Conservation (phyloP, 2,329 filamentous ascomycete species). For the Fusarium globosum region DNA sequence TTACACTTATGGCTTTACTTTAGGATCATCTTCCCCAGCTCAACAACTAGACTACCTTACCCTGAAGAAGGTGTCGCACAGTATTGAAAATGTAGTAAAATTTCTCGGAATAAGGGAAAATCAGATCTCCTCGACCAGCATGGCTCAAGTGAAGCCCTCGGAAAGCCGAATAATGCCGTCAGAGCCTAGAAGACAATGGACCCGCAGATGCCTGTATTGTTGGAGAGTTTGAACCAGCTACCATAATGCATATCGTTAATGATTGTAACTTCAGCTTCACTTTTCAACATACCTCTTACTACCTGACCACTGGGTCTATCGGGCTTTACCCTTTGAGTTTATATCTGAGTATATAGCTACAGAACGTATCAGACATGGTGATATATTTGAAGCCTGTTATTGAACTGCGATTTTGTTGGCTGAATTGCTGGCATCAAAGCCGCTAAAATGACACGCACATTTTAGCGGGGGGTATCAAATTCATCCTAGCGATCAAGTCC, state of each 20-base stretch:
- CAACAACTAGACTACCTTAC: neutral
- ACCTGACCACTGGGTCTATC: neutral
- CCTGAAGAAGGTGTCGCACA: neutral
- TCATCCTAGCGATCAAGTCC: slow-evolving; percentile 23
- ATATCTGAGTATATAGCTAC: neutral
- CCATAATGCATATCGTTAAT: neutral
- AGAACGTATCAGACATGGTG: neutral
- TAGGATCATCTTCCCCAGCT: neutral
- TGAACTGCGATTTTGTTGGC: neutral
- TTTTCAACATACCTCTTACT: neutral
- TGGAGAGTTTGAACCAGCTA: slow-evolving; percentile 15
- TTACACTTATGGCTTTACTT: neutral
- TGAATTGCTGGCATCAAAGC: slow-evolving; percentile 31
- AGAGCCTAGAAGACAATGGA: slow-evolving; percentile 3
- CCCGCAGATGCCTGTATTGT: slow-evolving; percentile 7
- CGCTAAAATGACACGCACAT: slow-evolving; percentile 43
- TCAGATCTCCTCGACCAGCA: neutral
- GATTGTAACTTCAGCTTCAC: slow-evolving; percentile 2
- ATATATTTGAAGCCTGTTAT: neutral
- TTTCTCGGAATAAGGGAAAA: neutral
- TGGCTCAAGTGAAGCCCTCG: neutral
- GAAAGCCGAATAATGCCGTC: neutral
- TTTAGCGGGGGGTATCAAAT: slow-evolving; percentile 36
- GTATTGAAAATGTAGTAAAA: neutral
- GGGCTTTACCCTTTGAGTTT: neutral